Base-by-base conservation (phyloP, 192 early-diverging fungal genomes). In the Coemansia sp. region DNA sequence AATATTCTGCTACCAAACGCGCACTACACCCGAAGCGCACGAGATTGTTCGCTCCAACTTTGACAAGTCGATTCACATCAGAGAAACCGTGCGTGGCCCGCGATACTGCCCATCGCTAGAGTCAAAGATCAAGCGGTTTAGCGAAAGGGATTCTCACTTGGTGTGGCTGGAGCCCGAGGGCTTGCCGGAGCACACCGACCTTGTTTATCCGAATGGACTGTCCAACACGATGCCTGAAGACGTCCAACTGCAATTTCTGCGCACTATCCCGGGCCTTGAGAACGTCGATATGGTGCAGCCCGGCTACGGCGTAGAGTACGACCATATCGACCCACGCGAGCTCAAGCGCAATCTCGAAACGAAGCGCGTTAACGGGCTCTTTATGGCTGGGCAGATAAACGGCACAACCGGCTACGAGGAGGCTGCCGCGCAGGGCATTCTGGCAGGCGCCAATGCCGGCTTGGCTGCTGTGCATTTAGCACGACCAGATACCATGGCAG, bases 341-440 rank as follows among this genome's bases (percentile, higher is more conserved):
- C 77, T 93, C 34, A 72, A 84, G 65, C 86, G 86, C 11, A 91
- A 85, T 2, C 63, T 93, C 23, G 90, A 93, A 83, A 93, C 92
- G 3, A 88, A 88, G 69, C 90, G 92, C 18, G 86, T 93, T 8
- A 74, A 65, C 8, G 92, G 92, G 18, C 69, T 93, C 33, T 93
- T 85, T 68, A 77, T 93, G 71, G 92, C 92, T 2, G 92, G 92
- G 0, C 92, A 93, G 76, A 93, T 93, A 48, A 93, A 93, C 62
- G 92, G 92, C n/a, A 93, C 92, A 1, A 93, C 92, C 0, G 92
- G 92, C 5, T 93, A 92, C 63, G 92, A 92, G 51, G 90, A 92
- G 65, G 92, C 92, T 0, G 92, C 92, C 2, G 88, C 90, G 0
- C 92, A 93, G 66, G 92, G 92, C 0, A 77, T 92, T 1, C 82